Percentiles rank a stretch among this genome's conserved stretches.
Conservation (phyloP, 2,329 filamentous ascomycete species). For the Monilinia laxa region DNA sequence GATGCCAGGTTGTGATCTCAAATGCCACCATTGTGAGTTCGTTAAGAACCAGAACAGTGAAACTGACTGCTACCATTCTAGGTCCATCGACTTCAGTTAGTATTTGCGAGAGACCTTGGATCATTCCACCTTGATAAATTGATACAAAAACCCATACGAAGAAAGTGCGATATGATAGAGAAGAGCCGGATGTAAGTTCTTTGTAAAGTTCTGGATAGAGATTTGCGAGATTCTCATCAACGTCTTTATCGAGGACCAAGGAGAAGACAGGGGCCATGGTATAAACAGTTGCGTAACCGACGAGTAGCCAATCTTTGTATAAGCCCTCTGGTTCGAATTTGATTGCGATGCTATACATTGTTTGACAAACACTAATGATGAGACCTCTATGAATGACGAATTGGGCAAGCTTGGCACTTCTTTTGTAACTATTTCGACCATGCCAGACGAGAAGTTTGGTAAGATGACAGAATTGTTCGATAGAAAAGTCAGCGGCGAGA, state of each 20-base stretch:
- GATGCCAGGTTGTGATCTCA: constrained; percentile 96
- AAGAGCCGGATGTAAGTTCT: constrained; percentile 86
- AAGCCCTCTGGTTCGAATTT: constrained; percentile 91
- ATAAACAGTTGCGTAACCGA: constrained; percentile 95
- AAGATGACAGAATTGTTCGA: constrained; percentile 91
- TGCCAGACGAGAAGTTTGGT: constrained; percentile 99
- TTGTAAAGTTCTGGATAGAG: constrained; percentile 97
- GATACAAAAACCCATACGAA: constrained; percentile 96
- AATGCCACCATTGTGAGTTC: constrained; percentile 97
- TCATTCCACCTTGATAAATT: constrained; percentile 92
- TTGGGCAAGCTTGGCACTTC: constrained; percentile 90
- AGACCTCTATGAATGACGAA: constrained; percentile 97
- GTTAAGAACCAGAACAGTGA: constrained; percentile 88
- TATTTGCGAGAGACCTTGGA: constrained; percentile 90
- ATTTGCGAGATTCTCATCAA: constrained; percentile 89
- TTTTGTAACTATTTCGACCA: constrained; percentile 94
- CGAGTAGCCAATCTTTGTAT: constrained; percentile 94
- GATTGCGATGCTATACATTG: constrained; percentile 92
- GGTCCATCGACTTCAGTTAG: constrained; percentile 73
- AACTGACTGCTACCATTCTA: constrained; percentile 84
- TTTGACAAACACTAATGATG: constrained; percentile 94
- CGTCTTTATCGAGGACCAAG: constrained; percentile 89
- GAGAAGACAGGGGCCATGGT: constrained; percentile 92
- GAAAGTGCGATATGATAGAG: constrained; percentile 88
- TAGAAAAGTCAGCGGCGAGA: constrained; percentile 93